Evolutionary conservation across 345 rosid species (phyloP), one percentile per base, ranked within the genome.

Genomic region (Salix caprea): DNA sequence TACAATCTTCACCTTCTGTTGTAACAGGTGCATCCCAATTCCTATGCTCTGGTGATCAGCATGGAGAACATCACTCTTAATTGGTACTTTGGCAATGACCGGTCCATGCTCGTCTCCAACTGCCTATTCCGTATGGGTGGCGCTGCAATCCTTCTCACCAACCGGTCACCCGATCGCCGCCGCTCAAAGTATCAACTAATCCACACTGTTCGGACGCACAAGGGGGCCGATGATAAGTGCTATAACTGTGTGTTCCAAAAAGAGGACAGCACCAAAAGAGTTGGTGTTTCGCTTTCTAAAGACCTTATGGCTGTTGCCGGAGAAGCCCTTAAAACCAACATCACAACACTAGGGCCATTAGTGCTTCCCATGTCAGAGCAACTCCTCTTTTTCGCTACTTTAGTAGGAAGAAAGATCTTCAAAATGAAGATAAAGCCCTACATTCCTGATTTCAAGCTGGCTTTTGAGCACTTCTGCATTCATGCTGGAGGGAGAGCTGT

Each of bases 121-220:
- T 94, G 97, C 77, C 91, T 92, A 70, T 94, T 94, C 86, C 94
- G 98, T 30, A 88, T 94, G 93, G 98, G 98, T 1, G 98, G 97
- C 3, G 98, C 97, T 0, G 97, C 98, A 4, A 88, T 94, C 76
- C 97, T 94, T 71, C 90, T 94, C 73, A 86, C 98, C 0, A 94
- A 91, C 91, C 86, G 88, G 1, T 70, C 86, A 3, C 82, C 92
- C 0, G 98, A 92, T 73, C 90, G 95, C 58, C 87, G 90, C 70
- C 90, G 91, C 0, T 92, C 98, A 21, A 94, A 94, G 81, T 94
- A 94, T 50, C 97, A 92, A 79, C 91, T 94, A 32, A 78, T 91
- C 85, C 97, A 94, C 89, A 94, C 97, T 8, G 93, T 94, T 0
- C 96, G 98, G 1, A 94, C 98, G 36, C 94, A 94, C 86, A 94